These are phyloP conservation scores for Sporobolomyces phaffii DNA, from an alignment of 768 basidiomycete genomes.

Conservation along the genomic window DNA sequence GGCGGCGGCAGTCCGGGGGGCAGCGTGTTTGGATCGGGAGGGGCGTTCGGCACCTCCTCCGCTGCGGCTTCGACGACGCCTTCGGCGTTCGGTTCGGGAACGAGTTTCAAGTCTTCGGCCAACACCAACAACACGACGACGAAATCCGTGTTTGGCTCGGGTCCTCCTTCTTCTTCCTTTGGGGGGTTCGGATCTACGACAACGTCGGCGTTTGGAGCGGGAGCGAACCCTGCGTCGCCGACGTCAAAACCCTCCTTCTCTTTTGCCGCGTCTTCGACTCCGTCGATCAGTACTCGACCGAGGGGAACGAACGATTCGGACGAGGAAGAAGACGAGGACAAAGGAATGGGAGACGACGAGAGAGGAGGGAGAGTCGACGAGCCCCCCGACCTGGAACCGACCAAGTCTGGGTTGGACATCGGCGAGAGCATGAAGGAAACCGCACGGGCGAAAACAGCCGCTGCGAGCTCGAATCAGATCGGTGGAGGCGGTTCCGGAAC, in stretches of 20 bases:
- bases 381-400: slow-evolving; percentile 38
- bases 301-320: slow-evolving; percentile 10
- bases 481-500: background rate
- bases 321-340: slow-evolving; percentile 10
- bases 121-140: background rate
- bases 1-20: no score
- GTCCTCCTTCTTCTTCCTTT: no score
- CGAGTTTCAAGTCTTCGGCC: no score
- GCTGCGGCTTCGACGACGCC: background rate
- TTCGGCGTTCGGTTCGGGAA: no score
- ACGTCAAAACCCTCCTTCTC: background rate
- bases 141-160: slow-evolving; percentile 2
- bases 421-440: slow-evolving; percentile 19
- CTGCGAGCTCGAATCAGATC: background rate
- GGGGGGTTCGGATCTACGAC: background rate
- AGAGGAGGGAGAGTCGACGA: slow-evolving; percentile 20
- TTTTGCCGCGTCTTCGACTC: background rate
- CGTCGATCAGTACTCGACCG: background rate
- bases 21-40: slow-evolving; percentile 7
- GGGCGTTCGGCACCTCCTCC: background rate
- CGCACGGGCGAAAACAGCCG: background rate
- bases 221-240: slow-evolving; percentile 6
- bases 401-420: slow-evolving; percentile 18
- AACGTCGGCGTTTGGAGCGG: background rate
- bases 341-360: slow-evolving; percentile 2